These are phyloP conservation scores for Penicillium canescens DNA, from an alignment of 495 filamentous ascomycete genomes.

Conservation along the genomic window DNA sequence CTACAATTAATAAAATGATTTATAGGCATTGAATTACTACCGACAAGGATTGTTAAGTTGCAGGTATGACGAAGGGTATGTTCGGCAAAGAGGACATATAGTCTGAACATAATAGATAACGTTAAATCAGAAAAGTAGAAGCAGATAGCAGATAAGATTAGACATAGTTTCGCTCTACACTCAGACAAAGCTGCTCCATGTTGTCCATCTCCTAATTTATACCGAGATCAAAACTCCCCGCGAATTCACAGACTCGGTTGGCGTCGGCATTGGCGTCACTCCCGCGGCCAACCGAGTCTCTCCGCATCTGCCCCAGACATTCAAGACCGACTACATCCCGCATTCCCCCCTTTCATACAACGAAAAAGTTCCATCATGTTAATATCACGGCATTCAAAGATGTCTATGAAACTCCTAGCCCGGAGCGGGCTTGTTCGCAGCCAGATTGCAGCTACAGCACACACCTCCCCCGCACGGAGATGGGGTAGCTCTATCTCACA, in stretches of 20 bases:
- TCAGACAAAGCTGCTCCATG: too few relatives aligned
- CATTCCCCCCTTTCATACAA: not conserved
- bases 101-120: too few relatives aligned
- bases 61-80: too few relatives aligned
- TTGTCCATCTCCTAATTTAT: too few relatives aligned
- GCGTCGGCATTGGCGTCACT: slow-evolving; percentile 23
- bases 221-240: too few relatives aligned
- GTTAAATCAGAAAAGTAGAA: too few relatives aligned
- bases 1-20: too few relatives aligned
- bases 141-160: too few relatives aligned
- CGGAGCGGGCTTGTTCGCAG: not conserved
- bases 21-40: too few relatives aligned
- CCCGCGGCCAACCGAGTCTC: slow-evolving; percentile 39
- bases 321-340: not conserved
- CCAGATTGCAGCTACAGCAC: not conserved
- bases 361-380: not conserved
- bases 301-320: slow-evolving; percentile 34
- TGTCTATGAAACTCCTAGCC: slow-evolving; percentile 25
- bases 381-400: slow-evolving; percentile 13
- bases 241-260: slow-evolving; percentile 14
- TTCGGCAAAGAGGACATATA: too few relatives aligned
- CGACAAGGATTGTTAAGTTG: too few relatives aligned
- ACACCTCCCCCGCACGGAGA: slow-evolving; percentile 29
- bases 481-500: slow-evolving; percentile 65
- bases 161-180: too few relatives aligned